These are phyloP conservation scores for Acer negundo DNA, from an alignment of 345 rosid species.

Conservation along the genomic window DNA sequence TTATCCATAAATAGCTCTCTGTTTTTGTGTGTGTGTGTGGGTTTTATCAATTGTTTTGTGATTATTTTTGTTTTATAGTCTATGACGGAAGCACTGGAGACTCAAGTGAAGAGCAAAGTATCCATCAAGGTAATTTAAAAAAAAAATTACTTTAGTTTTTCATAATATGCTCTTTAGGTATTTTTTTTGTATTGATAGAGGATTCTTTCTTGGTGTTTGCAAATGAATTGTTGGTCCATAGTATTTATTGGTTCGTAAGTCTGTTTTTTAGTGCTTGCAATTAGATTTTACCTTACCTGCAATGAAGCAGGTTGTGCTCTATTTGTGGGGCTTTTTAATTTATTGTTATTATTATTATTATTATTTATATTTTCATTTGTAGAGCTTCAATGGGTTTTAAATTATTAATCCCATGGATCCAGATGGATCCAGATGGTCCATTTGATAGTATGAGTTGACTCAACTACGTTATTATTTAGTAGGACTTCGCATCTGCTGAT, in stretches of 20 bases:
- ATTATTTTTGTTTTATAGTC: slow-evolving; percentile 46
- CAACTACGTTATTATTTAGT: not conserved
- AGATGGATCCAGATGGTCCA: not conserved
- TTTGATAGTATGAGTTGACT: not conserved
- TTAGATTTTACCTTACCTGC: not conserved
- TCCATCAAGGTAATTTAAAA: slow-evolving; percentile 56
- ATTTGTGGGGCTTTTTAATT: too few relatives aligned
- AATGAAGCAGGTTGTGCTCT: not conserved
- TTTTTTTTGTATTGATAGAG: not conserved
- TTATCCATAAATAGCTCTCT: not conserved
- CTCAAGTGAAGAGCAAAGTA: slow-evolving; percentile 93
- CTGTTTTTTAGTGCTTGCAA: not conserved
- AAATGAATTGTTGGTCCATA: not conserved
- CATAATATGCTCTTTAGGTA: not conserved
- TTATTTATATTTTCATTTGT: not conserved
- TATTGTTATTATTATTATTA: too few relatives aligned
- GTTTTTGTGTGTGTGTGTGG: not conserved
- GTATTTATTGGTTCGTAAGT: not conserved
- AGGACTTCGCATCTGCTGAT: not conserved
- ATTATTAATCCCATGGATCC: not conserved
- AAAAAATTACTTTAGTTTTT: not conserved
- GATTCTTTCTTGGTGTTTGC: slow-evolving; percentile 9
- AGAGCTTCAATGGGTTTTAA: not conserved
- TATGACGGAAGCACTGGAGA: slow-evolving; percentile 94
- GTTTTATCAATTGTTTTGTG: slow-evolving; percentile 2